phyloP scores from a whole-genome alignment of 164 flowering plant genomes.

The Sedum album region DNA sequence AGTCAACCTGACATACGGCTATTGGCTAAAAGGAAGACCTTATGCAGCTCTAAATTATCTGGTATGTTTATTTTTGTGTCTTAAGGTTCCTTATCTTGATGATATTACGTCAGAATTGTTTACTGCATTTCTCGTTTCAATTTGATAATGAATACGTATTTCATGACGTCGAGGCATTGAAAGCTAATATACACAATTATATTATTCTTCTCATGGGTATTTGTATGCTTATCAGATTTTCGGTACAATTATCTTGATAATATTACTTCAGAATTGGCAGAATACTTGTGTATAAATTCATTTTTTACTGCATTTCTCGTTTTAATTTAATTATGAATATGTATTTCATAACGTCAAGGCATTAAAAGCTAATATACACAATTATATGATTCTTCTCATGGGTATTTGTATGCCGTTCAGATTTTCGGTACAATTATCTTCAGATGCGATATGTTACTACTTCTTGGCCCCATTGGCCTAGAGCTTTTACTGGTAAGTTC shows the following conservation, averaged over 20 bases:
- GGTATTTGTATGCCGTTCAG: constrained; percentile 31
- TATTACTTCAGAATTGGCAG: background rate
- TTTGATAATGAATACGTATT: background rate
- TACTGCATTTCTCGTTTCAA: too few relatives aligned
- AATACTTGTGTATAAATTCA: background rate
- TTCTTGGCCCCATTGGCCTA: constrained; percentile 72
- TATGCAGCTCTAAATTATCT: constrained; percentile 53
- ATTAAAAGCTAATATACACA: too few relatives aligned
- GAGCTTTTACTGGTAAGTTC: constrained; percentile 71
- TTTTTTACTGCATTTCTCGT: background rate
- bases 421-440: constrained; percentile 75
- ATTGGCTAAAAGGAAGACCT: constrained; percentile 54
- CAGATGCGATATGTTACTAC: constrained; percentile 81
- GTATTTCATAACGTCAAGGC: background rate
- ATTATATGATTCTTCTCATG: background rate
- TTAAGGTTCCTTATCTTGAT: background rate
- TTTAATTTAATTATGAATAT: background rate
- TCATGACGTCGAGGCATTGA: background rate
- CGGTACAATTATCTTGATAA: constrained; percentile 74
- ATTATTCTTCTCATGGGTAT: background rate
- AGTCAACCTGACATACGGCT: constrained; percentile 87
- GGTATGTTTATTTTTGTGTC: constrained; percentile 35
- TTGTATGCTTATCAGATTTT: constrained; percentile 49
- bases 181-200: too few relatives aligned
- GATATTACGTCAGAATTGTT: background rate